A percentile compares a stretch with the other conserved stretches of the same genome.
phyloP scores from a whole-genome alignment of 2,329 filamentous ascomycete species.

The Apiospora malaysiana region DNA sequence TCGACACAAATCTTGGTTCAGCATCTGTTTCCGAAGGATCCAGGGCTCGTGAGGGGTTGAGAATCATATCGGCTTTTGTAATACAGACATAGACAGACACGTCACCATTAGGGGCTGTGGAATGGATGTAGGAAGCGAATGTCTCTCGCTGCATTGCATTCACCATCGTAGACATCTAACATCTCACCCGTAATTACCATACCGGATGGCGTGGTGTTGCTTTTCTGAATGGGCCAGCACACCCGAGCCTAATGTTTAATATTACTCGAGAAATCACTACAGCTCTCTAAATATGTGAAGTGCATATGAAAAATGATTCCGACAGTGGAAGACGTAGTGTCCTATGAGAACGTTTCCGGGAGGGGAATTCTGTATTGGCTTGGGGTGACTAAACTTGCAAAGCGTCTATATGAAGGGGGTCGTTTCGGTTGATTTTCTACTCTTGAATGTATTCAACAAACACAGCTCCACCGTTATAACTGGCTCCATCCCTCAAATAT shows the following conservation, averaged over 20 bases:
- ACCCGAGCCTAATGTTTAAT: not conserved
- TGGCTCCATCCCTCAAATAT: not conserved
- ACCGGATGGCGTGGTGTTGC: not conserved
- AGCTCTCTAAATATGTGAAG: not conserved
- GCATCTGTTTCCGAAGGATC: not conserved
- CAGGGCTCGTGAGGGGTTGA: not conserved
- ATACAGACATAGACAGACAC: not conserved
- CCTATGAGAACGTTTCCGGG: not conserved
- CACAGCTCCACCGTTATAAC: not conserved
- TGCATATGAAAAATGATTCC: not conserved
- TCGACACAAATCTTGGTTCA: slow-evolving; percentile 10
- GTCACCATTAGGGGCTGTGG: not conserved
- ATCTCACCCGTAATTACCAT: not conserved
- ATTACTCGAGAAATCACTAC: not conserved
- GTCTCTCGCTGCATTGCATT: not conserved
- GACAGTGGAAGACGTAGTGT: not conserved
- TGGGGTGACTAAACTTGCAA: not conserved
- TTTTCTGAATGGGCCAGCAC: not conserved
- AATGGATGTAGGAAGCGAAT: not conserved
- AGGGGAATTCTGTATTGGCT: not conserved
- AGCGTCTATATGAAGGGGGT: not conserved
- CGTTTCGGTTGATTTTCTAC: not conserved
- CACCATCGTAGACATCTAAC: not conserved
- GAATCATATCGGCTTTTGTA: not conserved
- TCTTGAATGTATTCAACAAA: not conserved